A percentile compares a stretch with the other conserved stretches of the same genome.
Conservation (phyloP, 345 rosid genomes). For the Corchorus olitorius region DNA sequence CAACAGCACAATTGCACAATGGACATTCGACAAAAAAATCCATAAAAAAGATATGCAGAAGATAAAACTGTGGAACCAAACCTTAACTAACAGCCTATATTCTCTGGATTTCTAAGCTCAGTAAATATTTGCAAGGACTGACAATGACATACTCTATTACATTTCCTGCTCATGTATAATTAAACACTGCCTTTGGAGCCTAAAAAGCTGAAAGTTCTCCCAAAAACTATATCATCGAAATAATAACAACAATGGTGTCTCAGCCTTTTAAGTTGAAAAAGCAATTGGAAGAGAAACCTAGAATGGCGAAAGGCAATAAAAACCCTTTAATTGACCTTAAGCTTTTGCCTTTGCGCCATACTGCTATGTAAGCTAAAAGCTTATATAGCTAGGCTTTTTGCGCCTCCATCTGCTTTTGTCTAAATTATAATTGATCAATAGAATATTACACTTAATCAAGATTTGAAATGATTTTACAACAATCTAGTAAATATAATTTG, state of each 20-base stretch:
- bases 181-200: background rate
- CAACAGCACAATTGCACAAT: no score
- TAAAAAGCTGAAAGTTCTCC: background rate
- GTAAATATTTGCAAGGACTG: no score
- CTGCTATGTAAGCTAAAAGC: background rate
- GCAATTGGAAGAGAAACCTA: background rate
- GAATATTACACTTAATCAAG: no score
- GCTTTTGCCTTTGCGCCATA: background rate
- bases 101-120: no score
- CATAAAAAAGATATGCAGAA: no score
- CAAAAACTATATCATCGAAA: background rate
- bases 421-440: no score
- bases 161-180: no score
- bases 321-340: slow-evolving; percentile 1
- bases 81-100: no score
- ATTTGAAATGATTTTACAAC: slow-evolving; percentile 17
- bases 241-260: background rate
- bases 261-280: background rate
- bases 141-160: no score
- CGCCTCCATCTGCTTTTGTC: slow-evolving; percentile 3
- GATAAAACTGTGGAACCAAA: no score
- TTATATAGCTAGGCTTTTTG: background rate
- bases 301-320: background rate
- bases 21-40: no score
- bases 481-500: background rate